Percentiles rank a stretch among this genome's conserved stretches.
Conservation (phyloP, 768 basidiomycete genomes). For the Serpula lacrymans region DNA sequence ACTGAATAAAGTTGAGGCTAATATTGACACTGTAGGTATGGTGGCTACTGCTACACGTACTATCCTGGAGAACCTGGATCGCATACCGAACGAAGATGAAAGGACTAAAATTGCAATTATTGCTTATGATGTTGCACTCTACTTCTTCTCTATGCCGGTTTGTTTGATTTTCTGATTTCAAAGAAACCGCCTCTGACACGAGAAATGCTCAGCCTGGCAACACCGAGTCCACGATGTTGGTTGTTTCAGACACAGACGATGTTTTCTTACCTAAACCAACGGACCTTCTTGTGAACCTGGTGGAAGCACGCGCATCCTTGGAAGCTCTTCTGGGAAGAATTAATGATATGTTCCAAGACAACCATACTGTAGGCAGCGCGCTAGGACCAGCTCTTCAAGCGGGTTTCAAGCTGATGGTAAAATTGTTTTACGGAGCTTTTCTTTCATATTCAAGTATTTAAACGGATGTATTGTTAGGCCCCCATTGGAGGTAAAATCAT, state of each 20-base stretch:
- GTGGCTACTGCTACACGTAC: slow-evolving; percentile 97
- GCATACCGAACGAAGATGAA: slow-evolving; percentile 91
- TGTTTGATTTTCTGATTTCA: slow-evolving; percentile 4
- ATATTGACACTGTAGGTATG: slow-evolving; percentile 61
- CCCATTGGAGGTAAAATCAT: slow-evolving; percentile 95
- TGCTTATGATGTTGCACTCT: slow-evolving; percentile 87
- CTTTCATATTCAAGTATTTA: background rate
- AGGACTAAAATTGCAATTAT: slow-evolving; percentile 92
- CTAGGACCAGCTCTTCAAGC: slow-evolving; percentile 94
- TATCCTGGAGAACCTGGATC: slow-evolving; percentile 91
- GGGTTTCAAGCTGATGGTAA: slow-evolving; percentile 91
- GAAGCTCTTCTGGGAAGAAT: slow-evolving; percentile 80
- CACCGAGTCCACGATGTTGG: slow-evolving; percentile 88
- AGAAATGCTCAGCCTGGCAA: slow-evolving; percentile 55
- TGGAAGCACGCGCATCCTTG: slow-evolving; percentile 75
- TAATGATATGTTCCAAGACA: slow-evolving; percentile 98
- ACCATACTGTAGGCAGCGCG: slow-evolving; percentile 88
- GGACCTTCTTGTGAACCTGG: slow-evolving; percentile 93
- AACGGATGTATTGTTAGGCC: slow-evolving; percentile 42
- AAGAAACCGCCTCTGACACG: background rate
- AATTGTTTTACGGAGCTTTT: slow-evolving; percentile 9
- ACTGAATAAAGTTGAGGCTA: background rate
- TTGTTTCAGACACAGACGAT: slow-evolving; percentile 95
- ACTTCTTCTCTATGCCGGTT: slow-evolving; percentile 93
- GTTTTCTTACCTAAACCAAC: slow-evolving; percentile 97